Base-by-base conservation (phyloP, 2,329 filamentous ascomycete species). In the Ceratocystis huliohia region DNA sequence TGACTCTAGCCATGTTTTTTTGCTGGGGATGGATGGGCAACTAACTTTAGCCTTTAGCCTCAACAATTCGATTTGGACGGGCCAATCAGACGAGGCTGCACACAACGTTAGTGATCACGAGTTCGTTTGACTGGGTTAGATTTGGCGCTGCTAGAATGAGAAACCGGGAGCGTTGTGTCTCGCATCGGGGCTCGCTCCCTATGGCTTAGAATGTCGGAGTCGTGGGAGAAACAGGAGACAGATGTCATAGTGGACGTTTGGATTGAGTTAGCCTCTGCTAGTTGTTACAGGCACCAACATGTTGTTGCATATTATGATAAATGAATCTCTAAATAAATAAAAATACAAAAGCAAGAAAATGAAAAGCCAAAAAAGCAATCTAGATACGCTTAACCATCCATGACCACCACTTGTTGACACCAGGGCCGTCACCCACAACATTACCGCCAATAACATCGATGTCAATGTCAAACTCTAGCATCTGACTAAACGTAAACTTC, bases 321-420 rank as follows among this genome's bases (percentile, higher is more conserved):
- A 65, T 25, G 17, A 30, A 33, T 48, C 17, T 33, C 30, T 57
- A 65, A 15, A 50, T 33, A 8, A 53, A 10, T 37, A 30, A 25
- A 57, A 45, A 37, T 57, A 65, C 30, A 28, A 59, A 65, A 22
- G 33, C n/a, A 20, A 7, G 44, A 33, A 37, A 63, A 63, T 10
- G 17, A 63, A 61, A 61, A 15, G 20, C 17, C 17, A n/a, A 37
- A 25, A 15, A 46, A 63, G 61, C 10, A 22, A 33, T 50, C 10
- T 50, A 50, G 71, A 95, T 77, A 72, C 87, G 84, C 73, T 87
- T 82, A 1, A 86, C 89, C 73, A 97, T 86, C 93, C 93, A 97
- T 72, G 84, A 83, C 84, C 91, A 96, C 92, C 93, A 96, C 74
- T 84, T 87, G 66, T 88, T 85, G 41, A 91, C 85, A 30, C 87